phyloP scores from a whole-genome alignment of 768 basidiomycete species.

The Ramaria rubella region DNA sequence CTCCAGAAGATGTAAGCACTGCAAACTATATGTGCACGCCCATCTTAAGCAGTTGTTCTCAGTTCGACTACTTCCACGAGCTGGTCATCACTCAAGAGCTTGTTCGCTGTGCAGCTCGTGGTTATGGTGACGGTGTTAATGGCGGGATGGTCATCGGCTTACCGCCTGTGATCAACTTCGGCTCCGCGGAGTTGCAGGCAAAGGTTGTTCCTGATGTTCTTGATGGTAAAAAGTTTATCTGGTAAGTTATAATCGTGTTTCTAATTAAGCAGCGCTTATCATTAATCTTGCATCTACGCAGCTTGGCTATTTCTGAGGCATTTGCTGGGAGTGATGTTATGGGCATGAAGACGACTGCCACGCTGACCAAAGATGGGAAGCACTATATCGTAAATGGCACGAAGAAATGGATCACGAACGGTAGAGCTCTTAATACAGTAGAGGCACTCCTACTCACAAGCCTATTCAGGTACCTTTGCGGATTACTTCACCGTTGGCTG shows the following conservation, averaged over 20 bases:
- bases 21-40: neutral
- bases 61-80: conserved; percentile 88
- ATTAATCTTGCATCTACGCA: neutral
- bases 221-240: conserved; percentile 75
- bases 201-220: conserved; percentile 57
- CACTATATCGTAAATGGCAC: conserved; percentile 81
- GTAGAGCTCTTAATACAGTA: neutral
- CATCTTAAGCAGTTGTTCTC: conserved; percentile 8
- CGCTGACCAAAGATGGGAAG: conserved; percentile 75
- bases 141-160: conserved; percentile 77
- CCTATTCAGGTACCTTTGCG: neutral
- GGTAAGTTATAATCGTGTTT: conserved; percentile 17
- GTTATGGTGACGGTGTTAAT: conserved; percentile 76
- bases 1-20: conserved; percentile 60
- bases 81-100: conserved; percentile 78
- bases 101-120: conserved; percentile 57
- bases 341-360: conserved; percentile 71
- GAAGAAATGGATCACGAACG: conserved; percentile 87
- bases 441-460: neutral
- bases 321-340: conserved; percentile 82
- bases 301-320: conserved; percentile 80
- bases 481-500: conserved; percentile 60
- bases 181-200: conserved; percentile 47
- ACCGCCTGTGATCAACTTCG: conserved; percentile 83
- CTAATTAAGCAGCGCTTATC: neutral